Conservation (phyloP, 179 eudicot species). For the Beta macrorhiza region DNA sequence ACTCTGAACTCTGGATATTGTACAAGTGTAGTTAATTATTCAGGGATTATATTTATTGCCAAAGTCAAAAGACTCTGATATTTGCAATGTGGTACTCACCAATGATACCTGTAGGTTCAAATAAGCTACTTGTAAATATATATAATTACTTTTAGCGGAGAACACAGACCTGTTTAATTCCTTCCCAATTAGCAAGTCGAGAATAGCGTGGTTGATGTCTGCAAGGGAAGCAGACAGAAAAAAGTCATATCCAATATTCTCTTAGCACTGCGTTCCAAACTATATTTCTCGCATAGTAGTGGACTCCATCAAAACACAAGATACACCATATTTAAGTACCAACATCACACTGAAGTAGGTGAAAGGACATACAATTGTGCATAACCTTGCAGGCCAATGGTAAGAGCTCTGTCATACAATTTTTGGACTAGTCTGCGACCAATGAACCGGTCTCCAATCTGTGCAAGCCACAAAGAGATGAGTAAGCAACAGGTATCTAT, state of each 20-base stretch:
- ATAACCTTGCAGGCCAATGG: constrained; percentile 87
- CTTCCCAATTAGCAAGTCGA: constrained; percentile 96
- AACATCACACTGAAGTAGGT: constrained; percentile 26
- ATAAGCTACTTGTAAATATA: background rate
- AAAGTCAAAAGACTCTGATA: background rate
- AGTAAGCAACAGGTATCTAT: constrained; percentile 9
- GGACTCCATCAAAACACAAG: background rate
- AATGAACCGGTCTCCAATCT: constrained; percentile 93
- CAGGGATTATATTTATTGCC: background rate
- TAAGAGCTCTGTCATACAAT: constrained; percentile 84
- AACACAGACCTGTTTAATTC: constrained; percentile 62
- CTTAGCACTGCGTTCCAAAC: constrained; percentile 1
- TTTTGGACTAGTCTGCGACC: constrained; percentile 71
- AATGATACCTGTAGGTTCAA: background rate
- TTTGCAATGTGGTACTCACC: background rate
- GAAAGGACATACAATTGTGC: constrained; percentile 74
- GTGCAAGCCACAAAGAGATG: constrained; percentile 20
- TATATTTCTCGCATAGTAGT: background rate
- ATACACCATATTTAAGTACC: constrained; percentile 8
- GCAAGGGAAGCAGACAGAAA: constrained; percentile 34
- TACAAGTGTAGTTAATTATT: background rate
- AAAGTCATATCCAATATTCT: constrained; percentile 4
- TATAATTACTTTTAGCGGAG: constrained; percentile 6
- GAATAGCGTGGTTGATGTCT: constrained; percentile 79
- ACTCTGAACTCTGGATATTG: background rate